Percentiles rank a stretch among this genome's conserved stretches.
Conservation (phyloP, 2,329 filamentous ascomycete species). For the Clarireedia hainanense region DNA sequence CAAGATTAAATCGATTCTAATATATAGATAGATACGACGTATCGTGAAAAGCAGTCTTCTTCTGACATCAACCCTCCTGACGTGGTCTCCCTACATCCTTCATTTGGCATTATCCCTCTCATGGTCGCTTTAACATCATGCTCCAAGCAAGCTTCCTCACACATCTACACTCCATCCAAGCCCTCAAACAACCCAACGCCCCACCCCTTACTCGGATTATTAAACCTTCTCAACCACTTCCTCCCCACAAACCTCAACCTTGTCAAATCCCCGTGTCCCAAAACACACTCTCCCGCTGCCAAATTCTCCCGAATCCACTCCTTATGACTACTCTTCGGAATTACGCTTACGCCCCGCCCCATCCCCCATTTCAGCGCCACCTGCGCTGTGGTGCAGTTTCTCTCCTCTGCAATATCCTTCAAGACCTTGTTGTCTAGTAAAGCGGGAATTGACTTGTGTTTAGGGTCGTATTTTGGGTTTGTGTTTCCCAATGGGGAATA, state of each 20-base stretch:
- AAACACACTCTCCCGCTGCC: slow-evolving; percentile 39
- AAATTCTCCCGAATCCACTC: slow-evolving; percentile 39
- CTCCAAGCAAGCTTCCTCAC: no score
- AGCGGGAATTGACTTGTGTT: not conserved
- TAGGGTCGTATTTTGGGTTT: slow-evolving; percentile 33
- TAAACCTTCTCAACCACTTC: slow-evolving; percentile 26
- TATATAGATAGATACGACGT: no score
- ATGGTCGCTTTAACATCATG: no score
- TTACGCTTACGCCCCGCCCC: slow-evolving; percentile 39
- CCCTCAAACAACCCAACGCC: slow-evolving; percentile 22
- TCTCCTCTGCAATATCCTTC: not conserved
- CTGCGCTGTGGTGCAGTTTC: slow-evolving; percentile 32
- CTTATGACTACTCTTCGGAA: slow-evolving; percentile 42
- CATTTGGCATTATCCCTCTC: no score
- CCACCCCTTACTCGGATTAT: slow-evolving; percentile 32
- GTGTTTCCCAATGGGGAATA: slow-evolving; percentile 34
- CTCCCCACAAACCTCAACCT: slow-evolving; percentile 25
- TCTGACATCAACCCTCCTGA: no score
- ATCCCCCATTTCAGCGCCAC: slow-evolving; percentile 41
- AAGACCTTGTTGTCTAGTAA: slow-evolving; percentile 1
- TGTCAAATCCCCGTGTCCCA: slow-evolving; percentile 33
- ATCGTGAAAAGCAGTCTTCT: no score
- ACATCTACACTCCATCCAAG: not conserved
- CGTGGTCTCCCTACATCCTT: no score
- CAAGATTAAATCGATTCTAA: no score